phyloP scores from a whole-genome alignment of 2,329 filamentous ascomycete species.

The Chrysosporium keratinophilum region DNA sequence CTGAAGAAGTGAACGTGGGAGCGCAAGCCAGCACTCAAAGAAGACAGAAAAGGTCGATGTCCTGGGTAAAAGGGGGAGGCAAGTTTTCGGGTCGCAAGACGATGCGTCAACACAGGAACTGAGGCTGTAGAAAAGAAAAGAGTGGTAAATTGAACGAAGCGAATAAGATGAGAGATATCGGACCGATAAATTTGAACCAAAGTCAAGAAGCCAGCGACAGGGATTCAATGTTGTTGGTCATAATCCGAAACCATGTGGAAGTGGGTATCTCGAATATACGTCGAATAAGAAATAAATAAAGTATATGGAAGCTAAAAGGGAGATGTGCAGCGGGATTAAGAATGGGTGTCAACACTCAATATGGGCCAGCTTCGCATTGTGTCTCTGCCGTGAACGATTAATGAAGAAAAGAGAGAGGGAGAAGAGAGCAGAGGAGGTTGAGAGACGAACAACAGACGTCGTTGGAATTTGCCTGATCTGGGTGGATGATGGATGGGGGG shows the following conservation, averaged over 20 bases:
- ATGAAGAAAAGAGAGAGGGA: not conserved
- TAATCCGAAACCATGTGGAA: slow-evolving; percentile 10
- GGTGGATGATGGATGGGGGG: not conserved
- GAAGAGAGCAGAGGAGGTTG: not conserved
- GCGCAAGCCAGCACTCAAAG: slow-evolving; percentile 9
- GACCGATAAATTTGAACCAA: slow-evolving; percentile 8
- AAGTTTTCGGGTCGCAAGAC: slow-evolving; percentile 3
- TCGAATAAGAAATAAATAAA: not conserved
- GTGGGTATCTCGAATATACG: slow-evolving; percentile 6
- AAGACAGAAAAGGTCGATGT: not conserved
- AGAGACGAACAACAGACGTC: not conserved
- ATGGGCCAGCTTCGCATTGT: not conserved
- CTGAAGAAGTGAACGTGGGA: slow-evolving; percentile 8
- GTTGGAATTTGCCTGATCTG: slow-evolving; percentile 4
- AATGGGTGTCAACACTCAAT: slow-evolving; percentile 3
- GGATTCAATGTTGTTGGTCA: slow-evolving; percentile 5
- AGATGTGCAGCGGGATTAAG: not conserved
- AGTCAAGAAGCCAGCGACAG: slow-evolving; percentile 4
- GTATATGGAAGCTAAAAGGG: not conserved
- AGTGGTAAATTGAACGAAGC: slow-evolving; percentile 1
- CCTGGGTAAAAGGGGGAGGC: not conserved
- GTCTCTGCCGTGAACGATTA: not conserved
- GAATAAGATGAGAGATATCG: slow-evolving; percentile 9
- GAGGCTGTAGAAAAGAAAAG: not conserved
- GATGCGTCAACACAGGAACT: slow-evolving; percentile 12